A percentile compares a stretch with the other conserved stretches of the same genome.
Evolutionary conservation across 306 rosid genomes (phyloP).

Genomic region (Casuarina cunninghamiana): DNA sequence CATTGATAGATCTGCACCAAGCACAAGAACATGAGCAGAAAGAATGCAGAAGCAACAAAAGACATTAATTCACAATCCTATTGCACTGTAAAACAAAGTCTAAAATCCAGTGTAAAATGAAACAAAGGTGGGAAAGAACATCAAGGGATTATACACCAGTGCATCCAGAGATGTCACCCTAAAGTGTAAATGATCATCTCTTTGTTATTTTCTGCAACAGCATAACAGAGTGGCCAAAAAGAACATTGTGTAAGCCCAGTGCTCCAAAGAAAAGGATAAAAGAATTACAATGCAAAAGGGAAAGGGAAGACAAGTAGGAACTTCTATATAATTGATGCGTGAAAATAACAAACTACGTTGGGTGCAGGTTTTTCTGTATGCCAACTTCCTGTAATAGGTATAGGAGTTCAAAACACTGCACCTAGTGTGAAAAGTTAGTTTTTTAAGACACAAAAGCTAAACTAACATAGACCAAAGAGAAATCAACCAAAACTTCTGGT

Average conservation of each 20-base stretch:
- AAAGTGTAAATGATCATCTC: background rate
- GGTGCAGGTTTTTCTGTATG: background rate
- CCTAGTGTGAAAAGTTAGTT: background rate
- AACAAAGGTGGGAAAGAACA: background rate
- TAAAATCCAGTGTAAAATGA: background rate
- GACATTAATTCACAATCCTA: background rate
- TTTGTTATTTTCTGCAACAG: background rate
- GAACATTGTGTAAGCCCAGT: background rate
- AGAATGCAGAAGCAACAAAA: slow-evolving; percentile 23
- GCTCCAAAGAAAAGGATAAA: background rate
- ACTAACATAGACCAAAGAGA: background rate
- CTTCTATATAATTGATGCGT: too few relatives aligned
- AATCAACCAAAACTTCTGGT: background rate
- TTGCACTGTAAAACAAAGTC: slow-evolving; percentile 8
- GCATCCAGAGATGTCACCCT: background rate
- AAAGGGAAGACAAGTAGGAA: background rate
- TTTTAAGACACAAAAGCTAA: background rate
- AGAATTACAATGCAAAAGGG: background rate
- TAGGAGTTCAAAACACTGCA: background rate
- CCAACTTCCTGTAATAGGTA: background rate
- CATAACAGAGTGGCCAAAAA: background rate
- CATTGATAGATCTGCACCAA: slow-evolving; percentile 48
- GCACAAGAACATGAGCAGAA: slow-evolving; percentile 40
- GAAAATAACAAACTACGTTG: too few relatives aligned
- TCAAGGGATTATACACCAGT: background rate